A percentile compares a stretch with the other conserved stretches of the same genome.
These are phyloP conservation scores for Paramyrothecium sp. DNA, from an alignment of 2,329 filamentous ascomycete genomes.

Conservation along the genomic window DNA sequence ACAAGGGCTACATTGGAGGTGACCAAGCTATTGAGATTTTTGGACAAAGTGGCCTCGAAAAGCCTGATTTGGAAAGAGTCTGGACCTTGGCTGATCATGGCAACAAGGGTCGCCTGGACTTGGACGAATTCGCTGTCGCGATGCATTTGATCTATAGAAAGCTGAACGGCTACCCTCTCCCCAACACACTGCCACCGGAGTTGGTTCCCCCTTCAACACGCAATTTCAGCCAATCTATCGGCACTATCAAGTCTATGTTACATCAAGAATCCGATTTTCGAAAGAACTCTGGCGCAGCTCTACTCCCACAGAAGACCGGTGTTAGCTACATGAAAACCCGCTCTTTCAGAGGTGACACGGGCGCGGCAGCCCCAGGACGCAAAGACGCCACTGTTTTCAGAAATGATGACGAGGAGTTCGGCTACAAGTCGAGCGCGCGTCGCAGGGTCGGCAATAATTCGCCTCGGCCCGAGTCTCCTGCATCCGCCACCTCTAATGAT, in stretches of 20 bases:
- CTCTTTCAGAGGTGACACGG: conserved; percentile 73
- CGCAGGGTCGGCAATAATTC: conserved; percentile 79
- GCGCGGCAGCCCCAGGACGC: conserved; percentile 58
- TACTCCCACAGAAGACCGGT: conserved; percentile 95
- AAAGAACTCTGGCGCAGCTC: conserved; percentile 83
- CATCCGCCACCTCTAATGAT: conserved; percentile 69
- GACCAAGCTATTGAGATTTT: conserved; percentile 96
- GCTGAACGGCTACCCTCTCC: conserved; percentile 91
- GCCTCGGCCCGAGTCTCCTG: conserved; percentile 75
- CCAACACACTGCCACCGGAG: conserved; percentile 83
- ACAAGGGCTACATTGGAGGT: conserved; percentile 88
- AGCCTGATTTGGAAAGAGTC: conserved; percentile 83
- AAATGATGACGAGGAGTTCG: conserved; percentile 90
- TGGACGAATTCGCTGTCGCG: conserved; percentile 96
- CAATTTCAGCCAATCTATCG: conserved; percentile 90
- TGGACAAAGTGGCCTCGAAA: conserved; percentile 90
- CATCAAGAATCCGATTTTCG: conserved; percentile 85
- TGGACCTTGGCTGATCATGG: conserved; percentile 95
- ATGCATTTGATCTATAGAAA: conserved; percentile 99
- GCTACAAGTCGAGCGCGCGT: conserved; percentile 91
- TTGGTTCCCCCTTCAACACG: conserved; percentile 91
- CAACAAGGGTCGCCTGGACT: conserved; percentile 89
- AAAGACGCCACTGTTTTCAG: conserved; percentile 97
- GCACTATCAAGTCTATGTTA: conserved; percentile 86
- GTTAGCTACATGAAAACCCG: conserved; percentile 97